phyloP scores from a whole-genome alignment of 2,329 filamentous ascomycete genomes.

The Aureobasidium sp. region DNA sequence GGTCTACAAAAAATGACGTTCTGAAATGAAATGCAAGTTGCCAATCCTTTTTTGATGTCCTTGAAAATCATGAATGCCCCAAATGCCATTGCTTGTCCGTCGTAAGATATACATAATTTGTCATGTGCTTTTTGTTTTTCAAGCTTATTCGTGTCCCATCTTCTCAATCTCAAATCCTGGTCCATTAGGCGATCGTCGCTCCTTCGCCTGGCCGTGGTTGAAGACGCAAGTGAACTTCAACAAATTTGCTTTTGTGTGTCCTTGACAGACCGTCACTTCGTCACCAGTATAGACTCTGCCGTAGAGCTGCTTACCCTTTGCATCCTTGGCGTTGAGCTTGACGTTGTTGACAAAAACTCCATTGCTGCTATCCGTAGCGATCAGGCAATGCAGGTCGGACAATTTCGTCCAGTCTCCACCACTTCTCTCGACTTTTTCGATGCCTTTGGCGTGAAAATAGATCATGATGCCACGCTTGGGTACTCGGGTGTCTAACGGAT shows the following conservation, averaged over 20 bases:
- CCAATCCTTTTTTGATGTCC: not conserved
- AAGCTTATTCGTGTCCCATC: slow-evolving; percentile 1
- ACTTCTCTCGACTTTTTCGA: slow-evolving; percentile 48
- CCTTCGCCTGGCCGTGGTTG: slow-evolving; percentile 32
- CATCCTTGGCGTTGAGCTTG: slow-evolving; percentile 52
- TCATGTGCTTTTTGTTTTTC: not conserved
- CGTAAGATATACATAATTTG: not conserved
- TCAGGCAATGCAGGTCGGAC: slow-evolving; percentile 56
- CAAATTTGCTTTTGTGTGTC: slow-evolving; percentile 18
- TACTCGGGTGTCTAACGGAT: slow-evolving; percentile 60
- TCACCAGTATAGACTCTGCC: slow-evolving; percentile 72
- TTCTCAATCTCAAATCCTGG: slow-evolving; percentile 6
- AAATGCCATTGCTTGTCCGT: not conserved
- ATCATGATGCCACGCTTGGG: slow-evolving; percentile 78
- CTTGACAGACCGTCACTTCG: slow-evolving; percentile 63
- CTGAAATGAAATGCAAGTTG: not conserved
- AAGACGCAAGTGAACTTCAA: slow-evolving; percentile 41
- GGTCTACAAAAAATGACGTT: not conserved
- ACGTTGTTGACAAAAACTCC: slow-evolving; percentile 73
- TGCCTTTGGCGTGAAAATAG: slow-evolving; percentile 63
- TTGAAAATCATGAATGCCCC: not conserved
- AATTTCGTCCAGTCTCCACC: slow-evolving; percentile 50
- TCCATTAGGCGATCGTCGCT: slow-evolving; percentile 1
- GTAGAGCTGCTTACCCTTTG: slow-evolving; percentile 48
- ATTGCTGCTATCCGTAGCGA: slow-evolving; percentile 70